phyloP scores from a whole-genome alignment of 805 yeast species.

The Metschnikowia bowlesiae region DNA sequence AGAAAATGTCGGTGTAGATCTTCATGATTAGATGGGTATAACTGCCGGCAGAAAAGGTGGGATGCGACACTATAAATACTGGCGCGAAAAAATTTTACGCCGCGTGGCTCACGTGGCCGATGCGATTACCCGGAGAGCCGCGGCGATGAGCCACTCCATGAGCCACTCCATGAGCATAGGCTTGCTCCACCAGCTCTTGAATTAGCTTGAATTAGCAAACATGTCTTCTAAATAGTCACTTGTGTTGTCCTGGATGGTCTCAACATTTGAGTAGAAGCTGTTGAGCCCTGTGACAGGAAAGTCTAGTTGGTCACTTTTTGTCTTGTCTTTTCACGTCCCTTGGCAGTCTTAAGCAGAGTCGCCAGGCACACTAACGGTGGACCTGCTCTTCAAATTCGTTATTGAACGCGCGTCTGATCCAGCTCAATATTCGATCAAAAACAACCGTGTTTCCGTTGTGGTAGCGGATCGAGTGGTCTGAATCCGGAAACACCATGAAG shows the following conservation, averaged over 20 bases:
- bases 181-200: no score
- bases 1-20: constrained; percentile 65
- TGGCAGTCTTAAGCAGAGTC: no score
- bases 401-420: constrained; percentile 18
- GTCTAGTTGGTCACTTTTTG: no score
- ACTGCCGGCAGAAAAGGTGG: not conserved
- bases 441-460: constrained; percentile 72
- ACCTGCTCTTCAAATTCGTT: constrained; percentile 8
- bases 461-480: constrained; percentile 67
- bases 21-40: constrained; percentile 26
- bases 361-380: no score
- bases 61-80: constrained; percentile 10
- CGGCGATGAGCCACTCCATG: not conserved
- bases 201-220: not conserved
- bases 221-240: no score
- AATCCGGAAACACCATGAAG: constrained; percentile 74
- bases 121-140: constrained; percentile 16
- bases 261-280: no score
- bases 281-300: no score
- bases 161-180: not conserved
- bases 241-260: no score
- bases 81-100: constrained; percentile 10
- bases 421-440: constrained; percentile 44
- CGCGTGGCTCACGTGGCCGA: constrained; percentile 10
- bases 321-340: no score